phyloP scores from a whole-genome alignment of 768 basidiomycete species.

The Hericium erinaceus region DNA sequence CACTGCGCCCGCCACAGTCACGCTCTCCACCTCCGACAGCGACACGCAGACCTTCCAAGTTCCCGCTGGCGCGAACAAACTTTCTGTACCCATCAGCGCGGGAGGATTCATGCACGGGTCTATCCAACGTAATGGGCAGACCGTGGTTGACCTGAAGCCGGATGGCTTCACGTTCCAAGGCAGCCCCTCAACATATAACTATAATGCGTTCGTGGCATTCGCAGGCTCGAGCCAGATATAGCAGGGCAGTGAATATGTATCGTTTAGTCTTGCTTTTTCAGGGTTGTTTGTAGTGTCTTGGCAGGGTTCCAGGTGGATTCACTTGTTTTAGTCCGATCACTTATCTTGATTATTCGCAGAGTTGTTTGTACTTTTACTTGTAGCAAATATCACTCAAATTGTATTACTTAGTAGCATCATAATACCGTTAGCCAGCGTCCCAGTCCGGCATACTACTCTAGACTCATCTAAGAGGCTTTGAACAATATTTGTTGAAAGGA shows the following conservation, averaged over 20 bases:
- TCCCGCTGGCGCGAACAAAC: constrained; percentile 48
- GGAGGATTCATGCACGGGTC: constrained; percentile 46
- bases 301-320: too few species aligned
- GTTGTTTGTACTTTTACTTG: too few species aligned
- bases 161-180: constrained; percentile 31
- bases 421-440: too few species aligned
- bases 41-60: constrained; percentile 30
- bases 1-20: constrained; percentile 41
- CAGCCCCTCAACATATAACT: constrained; percentile 40
- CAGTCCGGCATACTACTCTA: too few species aligned
- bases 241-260: not conserved
- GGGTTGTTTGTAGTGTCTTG: too few species aligned
- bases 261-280: too few species aligned
- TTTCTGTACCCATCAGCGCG: constrained; percentile 46
- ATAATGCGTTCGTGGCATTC: constrained; percentile 47
- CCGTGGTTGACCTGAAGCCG: constrained; percentile 40
- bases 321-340: too few species aligned
- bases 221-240: not conserved
- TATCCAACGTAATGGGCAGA: constrained; percentile 41
- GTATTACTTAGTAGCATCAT: too few species aligned
- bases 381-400: too few species aligned
- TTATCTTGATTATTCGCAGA: too few species aligned
- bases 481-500: too few species aligned
- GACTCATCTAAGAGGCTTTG: too few species aligned
- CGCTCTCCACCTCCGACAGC: constrained; percentile 33